Percentiles rank a stretch among this genome's conserved stretches.
Conservation (phyloP, 257 asterid genomes). For the Penstemon newberryi region DNA sequence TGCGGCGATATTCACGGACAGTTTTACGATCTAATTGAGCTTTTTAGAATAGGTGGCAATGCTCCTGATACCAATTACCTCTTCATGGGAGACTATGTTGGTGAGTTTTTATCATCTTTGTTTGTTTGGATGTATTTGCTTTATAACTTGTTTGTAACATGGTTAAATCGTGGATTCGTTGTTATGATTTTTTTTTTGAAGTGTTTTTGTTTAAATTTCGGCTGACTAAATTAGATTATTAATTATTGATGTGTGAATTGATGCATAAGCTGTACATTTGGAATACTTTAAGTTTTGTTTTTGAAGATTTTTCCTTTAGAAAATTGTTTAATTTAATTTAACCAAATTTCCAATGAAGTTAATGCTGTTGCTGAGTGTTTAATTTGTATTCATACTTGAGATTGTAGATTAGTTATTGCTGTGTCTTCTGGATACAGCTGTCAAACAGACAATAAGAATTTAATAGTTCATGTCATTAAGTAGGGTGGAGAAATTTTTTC, state of each 20-base stretch:
- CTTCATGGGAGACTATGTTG: slow-evolving; percentile 94
- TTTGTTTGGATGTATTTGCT: neutral
- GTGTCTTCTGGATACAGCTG: neutral
- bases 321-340: slow-evolving; percentile 20
- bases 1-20: slow-evolving; percentile 95
- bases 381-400: slow-evolving; percentile 6
- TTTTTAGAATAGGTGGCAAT: slow-evolving; percentile 81
- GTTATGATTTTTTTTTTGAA: neutral
- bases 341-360: slow-evolving; percentile 7
- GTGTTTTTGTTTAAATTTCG: slow-evolving; percentile 7
- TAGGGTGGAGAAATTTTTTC: neutral
- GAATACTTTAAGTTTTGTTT: slow-evolving; percentile 9
- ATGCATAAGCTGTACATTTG: neutral
- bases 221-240: slow-evolving; percentile 7
- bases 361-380: slow-evolving; percentile 15
- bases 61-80: slow-evolving; percentile 90
- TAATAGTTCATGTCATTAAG: too few species aligned
- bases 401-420: slow-evolving; percentile 1
- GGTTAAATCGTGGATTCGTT: slow-evolving; percentile 18
- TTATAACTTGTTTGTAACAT: slow-evolving; percentile 5
- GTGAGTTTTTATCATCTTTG: slow-evolving; percentile 42
- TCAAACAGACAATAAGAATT: neutral
- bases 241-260: slow-evolving; percentile 13
- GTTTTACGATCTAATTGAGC: slow-evolving; percentile 89
- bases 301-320: slow-evolving; percentile 16